Conservation (phyloP, 768 basidiomycete genomes). For the Lactifluus echinatus region DNA sequence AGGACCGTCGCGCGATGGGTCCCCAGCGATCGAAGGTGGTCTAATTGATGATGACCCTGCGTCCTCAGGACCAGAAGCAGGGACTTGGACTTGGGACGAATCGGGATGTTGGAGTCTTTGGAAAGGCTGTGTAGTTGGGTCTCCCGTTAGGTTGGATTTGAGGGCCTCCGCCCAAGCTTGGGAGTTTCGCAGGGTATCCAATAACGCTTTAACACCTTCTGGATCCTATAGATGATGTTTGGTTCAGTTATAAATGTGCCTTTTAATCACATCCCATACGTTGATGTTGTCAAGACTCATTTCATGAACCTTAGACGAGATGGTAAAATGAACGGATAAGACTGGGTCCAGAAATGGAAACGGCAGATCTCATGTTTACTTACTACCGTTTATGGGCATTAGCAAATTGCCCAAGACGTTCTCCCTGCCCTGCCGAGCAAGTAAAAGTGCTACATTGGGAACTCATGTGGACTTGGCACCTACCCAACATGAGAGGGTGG, state of each 20-base stretch:
- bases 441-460: too few relatives aligned
- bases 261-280: not conserved
- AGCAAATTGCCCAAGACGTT: too few relatives aligned
- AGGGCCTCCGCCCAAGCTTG: constrained; percentile 56
- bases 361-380: not conserved
- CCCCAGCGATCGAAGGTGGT: constrained; percentile 1
- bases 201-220: constrained; percentile 47
- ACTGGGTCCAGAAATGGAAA: constrained; percentile 3
- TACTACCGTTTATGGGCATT: not conserved
- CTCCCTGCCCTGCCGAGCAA: too few relatives aligned
- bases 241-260: not conserved
- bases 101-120: constrained; percentile 2
- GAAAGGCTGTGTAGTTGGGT: constrained; percentile 3
- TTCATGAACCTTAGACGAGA: not conserved
- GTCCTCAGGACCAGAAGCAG: not conserved
- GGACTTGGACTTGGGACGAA: not conserved
- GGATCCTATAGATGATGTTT: constrained; percentile 11
- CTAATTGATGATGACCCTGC: not conserved
- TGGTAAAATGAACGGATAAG: not conserved
- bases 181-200: constrained; percentile 60
- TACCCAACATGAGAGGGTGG: too few relatives aligned
- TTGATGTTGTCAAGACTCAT: constrained; percentile 13
- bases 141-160: constrained; percentile 11
- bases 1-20: constrained; percentile 14
- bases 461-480: too few relatives aligned